phyloP scores from a whole-genome alignment of 1,284 basidiomycete species.

The Irpex lacteus region DNA sequence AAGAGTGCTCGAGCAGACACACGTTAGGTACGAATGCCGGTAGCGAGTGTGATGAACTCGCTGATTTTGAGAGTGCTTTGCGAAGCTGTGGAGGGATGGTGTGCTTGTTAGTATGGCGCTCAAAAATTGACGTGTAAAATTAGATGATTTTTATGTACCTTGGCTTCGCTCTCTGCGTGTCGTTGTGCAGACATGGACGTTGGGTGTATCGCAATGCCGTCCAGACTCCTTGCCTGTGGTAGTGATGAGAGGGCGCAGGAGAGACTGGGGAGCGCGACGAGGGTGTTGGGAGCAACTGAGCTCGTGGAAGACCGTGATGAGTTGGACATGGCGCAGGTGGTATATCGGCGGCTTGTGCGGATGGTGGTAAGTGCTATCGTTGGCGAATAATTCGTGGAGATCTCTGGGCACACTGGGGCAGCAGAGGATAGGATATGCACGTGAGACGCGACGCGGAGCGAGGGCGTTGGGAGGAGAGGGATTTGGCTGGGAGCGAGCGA shows the following conservation, averaged over 20 bases:
- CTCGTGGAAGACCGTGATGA: constrained; percentile 25
- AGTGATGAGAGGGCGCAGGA: constrained; percentile 63
- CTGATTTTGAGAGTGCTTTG: constrained; percentile 29
- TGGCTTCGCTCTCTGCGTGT: constrained; percentile 69
- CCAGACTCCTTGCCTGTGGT: constrained; percentile 66
- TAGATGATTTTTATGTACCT: constrained; percentile 38
- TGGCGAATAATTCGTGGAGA: not conserved
- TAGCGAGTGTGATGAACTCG: constrained; percentile 18
- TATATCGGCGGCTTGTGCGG: not conserved
- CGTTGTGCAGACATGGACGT: constrained; percentile 64
- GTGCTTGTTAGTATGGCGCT: not conserved
- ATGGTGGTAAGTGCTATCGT: not conserved
- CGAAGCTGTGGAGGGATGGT: constrained; percentile 22
- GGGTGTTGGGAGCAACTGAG: constrained; percentile 36
- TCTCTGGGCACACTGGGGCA: not conserved
- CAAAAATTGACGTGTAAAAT: not conserved
- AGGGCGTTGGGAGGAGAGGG: not conserved
- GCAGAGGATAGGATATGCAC: not conserved
- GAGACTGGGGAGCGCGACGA: constrained; percentile 68
- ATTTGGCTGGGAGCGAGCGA: not conserved
- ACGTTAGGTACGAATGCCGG: constrained; percentile 20
- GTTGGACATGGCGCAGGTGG: constrained; percentile 25
- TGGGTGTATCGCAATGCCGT: constrained; percentile 61
- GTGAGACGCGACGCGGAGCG: not conserved
- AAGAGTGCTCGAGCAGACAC: constrained; percentile 6